Conservation (phyloP, 441 rosid species). For the Adansonia grandidieri region DNA sequence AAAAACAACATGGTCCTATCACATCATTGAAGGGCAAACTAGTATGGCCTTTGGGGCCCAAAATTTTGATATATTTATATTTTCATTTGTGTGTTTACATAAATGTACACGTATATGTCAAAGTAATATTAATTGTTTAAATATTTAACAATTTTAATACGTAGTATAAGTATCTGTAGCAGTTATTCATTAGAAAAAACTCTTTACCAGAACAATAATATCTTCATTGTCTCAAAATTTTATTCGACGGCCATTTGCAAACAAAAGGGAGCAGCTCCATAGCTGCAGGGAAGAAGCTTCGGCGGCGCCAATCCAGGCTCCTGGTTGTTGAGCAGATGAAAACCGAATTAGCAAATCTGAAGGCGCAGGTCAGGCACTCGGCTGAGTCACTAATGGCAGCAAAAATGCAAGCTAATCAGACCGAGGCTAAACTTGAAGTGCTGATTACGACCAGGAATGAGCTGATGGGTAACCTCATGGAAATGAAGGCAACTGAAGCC, state of each 20-base stretch:
- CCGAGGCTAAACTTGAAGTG: not conserved
- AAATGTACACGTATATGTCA: too few species aligned
- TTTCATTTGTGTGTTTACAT: not conserved
- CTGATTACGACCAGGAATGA: not conserved
- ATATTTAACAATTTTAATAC: too few species aligned
- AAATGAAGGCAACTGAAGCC: not conserved
- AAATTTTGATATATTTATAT: not conserved
- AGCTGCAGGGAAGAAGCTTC: slow-evolving; percentile 7
- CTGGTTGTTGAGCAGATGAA: not conserved
- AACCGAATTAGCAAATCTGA: not conserved
- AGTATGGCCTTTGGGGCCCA: not conserved
- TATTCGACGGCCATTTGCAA: not conserved
- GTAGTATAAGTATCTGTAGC: too few species aligned
- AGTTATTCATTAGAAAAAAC: not conserved
- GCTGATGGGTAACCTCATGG: not conserved
- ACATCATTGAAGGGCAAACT: too few species aligned
- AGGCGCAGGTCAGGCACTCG: not conserved
- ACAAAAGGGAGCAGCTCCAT: not conserved
- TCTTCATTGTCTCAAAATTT: not conserved
- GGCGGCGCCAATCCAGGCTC: not conserved
- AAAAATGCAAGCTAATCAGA: not conserved
- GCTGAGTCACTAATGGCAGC: slow-evolving; percentile 13
- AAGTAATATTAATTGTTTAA: too few species aligned
- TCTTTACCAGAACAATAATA: not conserved
- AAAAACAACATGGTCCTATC: not conserved